A percentile compares a stretch with the other conserved stretches of the same genome.
Conservation (phyloP, 1,284 basidiomycete genomes). For the Ustilago hordei region DNA sequence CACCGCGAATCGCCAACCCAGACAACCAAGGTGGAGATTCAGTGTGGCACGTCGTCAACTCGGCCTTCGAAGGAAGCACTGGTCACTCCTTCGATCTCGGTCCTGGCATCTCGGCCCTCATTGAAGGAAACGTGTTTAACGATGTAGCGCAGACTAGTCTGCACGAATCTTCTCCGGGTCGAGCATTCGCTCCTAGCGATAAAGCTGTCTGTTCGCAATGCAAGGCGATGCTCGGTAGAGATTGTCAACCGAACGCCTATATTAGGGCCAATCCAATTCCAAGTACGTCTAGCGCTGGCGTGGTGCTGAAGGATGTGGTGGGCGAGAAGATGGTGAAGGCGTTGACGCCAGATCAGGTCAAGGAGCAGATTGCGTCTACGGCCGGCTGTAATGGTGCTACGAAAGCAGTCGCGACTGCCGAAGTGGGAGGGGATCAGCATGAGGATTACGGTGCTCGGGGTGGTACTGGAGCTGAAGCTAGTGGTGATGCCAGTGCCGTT, state of each 20-base stretch:
- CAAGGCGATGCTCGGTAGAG: slow-evolving; percentile 18
- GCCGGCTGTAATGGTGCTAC: slow-evolving; percentile 6
- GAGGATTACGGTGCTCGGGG: slow-evolving; percentile 12
- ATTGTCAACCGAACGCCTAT: slow-evolving; percentile 45
- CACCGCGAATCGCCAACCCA: slow-evolving; percentile 37
- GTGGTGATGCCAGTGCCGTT: slow-evolving; percentile 1
- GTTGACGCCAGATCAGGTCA: slow-evolving; percentile 26
- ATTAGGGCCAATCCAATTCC: slow-evolving; percentile 26
- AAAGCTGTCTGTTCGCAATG: slow-evolving; percentile 27
- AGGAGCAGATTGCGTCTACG: neutral
- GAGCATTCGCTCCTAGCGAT: slow-evolving; percentile 33
- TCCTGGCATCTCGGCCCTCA: slow-evolving; percentile 22
- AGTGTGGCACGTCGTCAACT: slow-evolving; percentile 47
- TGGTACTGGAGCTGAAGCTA: neutral
- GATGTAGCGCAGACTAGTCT: slow-evolving; percentile 37
- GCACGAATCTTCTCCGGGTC: slow-evolving; percentile 26
- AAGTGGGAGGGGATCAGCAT: neutral
- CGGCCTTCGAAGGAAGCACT: slow-evolving; percentile 22
- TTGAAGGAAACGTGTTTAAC: slow-evolving; percentile 50
- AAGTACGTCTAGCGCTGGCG: slow-evolving; percentile 21
- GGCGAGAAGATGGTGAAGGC: slow-evolving; percentile 14
- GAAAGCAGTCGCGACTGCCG: neutral
- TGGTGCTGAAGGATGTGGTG: slow-evolving; percentile 31
- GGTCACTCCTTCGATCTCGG: slow-evolving; percentile 45
- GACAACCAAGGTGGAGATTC: slow-evolving; percentile 13